Evolutionary conservation across 2,329 filamentous ascomycete genomes (phyloP).

Genomic region (Ascochyta fabae): DNA sequence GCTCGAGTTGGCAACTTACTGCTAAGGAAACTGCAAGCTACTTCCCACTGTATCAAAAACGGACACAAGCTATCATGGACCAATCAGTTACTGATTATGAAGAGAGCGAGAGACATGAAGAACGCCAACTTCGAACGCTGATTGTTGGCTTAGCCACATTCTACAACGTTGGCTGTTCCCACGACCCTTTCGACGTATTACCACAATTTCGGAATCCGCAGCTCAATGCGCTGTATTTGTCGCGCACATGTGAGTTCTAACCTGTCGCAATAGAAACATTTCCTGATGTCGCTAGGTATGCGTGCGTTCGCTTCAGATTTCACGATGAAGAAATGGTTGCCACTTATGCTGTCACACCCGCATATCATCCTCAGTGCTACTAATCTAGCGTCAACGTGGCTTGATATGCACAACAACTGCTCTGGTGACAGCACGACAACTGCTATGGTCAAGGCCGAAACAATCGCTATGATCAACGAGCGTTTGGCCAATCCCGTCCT

Average conservation of each 20-base stretch:
- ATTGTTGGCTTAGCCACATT: constrained; percentile 18
- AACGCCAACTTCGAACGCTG: constrained; percentile 23
- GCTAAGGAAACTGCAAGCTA: constrained; percentile 1
- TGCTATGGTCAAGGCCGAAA: constrained; percentile 34
- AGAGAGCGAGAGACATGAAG: constrained; percentile 26
- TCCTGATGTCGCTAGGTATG: constrained; percentile 21
- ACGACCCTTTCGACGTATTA: constrained; percentile 1
- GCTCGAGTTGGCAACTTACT: constrained; percentile 3
- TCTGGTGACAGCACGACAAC: constrained; percentile 38
- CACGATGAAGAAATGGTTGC: constrained; percentile 36
- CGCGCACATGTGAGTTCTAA: constrained; percentile 3
- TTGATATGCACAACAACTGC: constrained; percentile 34
- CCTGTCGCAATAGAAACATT: neutral
- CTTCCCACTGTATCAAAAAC: neutral
- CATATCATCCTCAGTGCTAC: constrained; percentile 36
- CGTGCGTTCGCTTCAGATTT: constrained; percentile 30
- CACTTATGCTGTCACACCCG: constrained; percentile 32
- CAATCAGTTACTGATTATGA: constrained; percentile 23
- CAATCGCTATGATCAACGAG: constrained; percentile 35
- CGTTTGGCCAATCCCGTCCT: constrained; percentile 19
- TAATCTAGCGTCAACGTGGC: constrained; percentile 34
- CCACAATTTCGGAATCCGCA: neutral
- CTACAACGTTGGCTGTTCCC: constrained; percentile 16
- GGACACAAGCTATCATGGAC: neutral
- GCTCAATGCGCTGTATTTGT: constrained; percentile 1